Percentiles rank a stretch among this genome's conserved stretches.
phyloP scores from a whole-genome alignment of 2,329 filamentous ascomycete species.

The Aspergillus uvarum region DNA sequence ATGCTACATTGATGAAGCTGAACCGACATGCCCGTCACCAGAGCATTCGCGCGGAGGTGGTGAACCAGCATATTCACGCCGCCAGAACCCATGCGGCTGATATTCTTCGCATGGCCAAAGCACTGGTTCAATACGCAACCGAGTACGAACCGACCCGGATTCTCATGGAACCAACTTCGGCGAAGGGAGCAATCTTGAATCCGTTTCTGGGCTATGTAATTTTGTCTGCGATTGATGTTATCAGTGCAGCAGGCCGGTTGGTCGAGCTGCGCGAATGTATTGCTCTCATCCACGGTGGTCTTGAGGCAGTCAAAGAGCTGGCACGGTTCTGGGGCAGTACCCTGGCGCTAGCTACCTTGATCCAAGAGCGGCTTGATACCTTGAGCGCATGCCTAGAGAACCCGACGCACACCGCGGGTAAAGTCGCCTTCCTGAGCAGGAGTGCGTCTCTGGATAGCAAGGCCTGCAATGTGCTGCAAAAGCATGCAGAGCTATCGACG shows the following conservation, averaged over 20 bases:
- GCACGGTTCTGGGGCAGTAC: slow-evolving; percentile 61
- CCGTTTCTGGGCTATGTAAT: slow-evolving; percentile 64
- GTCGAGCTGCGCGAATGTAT: slow-evolving; percentile 54
- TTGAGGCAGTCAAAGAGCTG: slow-evolving; percentile 57
- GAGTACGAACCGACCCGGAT: slow-evolving; percentile 23
- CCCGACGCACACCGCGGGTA: slow-evolving; percentile 34
- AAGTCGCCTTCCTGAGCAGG: slow-evolving; percentile 38
- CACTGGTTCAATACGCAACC: slow-evolving; percentile 26
- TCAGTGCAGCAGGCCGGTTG: slow-evolving; percentile 60
- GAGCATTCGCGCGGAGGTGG: slow-evolving; percentile 42
- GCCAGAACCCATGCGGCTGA: slow-evolving; percentile 55
- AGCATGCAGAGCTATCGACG: slow-evolving; percentile 17
- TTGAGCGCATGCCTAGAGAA: slow-evolving; percentile 41
- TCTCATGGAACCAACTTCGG: slow-evolving; percentile 17
- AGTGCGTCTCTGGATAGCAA: slow-evolving; percentile 42
- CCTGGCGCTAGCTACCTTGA: slow-evolving; percentile 50
- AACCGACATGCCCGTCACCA: slow-evolving; percentile 59
- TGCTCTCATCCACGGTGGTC: slow-evolving; percentile 54
- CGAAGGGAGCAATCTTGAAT: slow-evolving; percentile 50
- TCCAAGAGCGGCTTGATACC: slow-evolving; percentile 49
- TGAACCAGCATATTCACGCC: slow-evolving; percentile 49
- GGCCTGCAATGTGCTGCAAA: slow-evolving; percentile 29
- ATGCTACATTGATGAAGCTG: slow-evolving; percentile 63
- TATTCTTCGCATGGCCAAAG: slow-evolving; percentile 48
- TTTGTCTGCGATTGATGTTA: slow-evolving; percentile 64